Conservation (phyloP, 805 yeast species). For the Phaffomyces antillensis region DNA sequence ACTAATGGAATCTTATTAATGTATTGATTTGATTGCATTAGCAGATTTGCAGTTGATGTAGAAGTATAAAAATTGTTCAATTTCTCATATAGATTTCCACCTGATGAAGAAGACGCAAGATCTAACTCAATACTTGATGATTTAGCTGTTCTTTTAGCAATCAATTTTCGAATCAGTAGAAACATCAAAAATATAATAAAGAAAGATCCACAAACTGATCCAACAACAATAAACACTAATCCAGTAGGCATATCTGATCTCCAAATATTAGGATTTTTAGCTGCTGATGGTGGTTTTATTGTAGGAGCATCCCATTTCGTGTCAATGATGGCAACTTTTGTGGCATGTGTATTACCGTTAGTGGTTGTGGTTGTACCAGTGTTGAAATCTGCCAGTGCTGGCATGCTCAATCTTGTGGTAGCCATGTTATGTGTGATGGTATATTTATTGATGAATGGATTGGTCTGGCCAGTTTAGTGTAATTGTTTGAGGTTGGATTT, state of each 20-base stretch:
- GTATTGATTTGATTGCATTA: neutral
- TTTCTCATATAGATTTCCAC: slow-evolving; percentile 11
- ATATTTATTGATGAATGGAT: no score
- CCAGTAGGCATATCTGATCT: slow-evolving; percentile 54
- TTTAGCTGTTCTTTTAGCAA: slow-evolving; percentile 47
- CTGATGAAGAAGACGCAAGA: slow-evolving; percentile 14
- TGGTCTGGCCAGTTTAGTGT: no score
- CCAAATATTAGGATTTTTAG: slow-evolving; percentile 58
- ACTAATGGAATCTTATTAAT: slow-evolving; percentile 14
- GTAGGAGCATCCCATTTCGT: slow-evolving; percentile 24
- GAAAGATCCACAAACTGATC: slow-evolving; percentile 57
- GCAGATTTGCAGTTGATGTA: slow-evolving; percentile 2
- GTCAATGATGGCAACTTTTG: neutral
- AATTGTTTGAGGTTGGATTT: no score
- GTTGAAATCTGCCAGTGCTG: neutral
- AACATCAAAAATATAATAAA: slow-evolving; percentile 44
- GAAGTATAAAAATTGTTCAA: slow-evolving; percentile 9
- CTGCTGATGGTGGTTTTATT: slow-evolving; percentile 46
- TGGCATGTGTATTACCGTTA: neutral
- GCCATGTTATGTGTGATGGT: no score
- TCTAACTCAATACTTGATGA: slow-evolving; percentile 27
- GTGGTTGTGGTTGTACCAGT: neutral
- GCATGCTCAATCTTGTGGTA: neutral
- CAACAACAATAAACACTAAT: slow-evolving; percentile 78
- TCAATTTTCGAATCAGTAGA: slow-evolving; percentile 41